Evolutionary conservation across 805 yeast species (phyloP), one percentile per base, ranked within the genome.

Genomic region (Starmerella riodocensis): DNA sequence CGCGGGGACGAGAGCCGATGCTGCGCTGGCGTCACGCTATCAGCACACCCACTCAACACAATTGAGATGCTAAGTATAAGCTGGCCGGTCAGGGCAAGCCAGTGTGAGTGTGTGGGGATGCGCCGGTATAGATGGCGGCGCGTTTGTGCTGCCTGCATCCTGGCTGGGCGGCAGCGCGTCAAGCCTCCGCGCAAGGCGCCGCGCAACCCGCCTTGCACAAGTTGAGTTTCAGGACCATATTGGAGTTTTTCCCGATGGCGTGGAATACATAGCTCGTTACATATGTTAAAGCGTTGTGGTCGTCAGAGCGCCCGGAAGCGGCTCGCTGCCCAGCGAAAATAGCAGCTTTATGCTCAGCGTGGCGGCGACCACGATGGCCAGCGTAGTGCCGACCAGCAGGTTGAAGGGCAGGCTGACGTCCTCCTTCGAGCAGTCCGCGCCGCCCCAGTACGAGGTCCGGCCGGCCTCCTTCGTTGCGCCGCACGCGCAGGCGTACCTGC

Each of bases 341-440:
- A 78, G 59, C 42, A 78, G 65, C 8, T 34, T 32, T 50, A 68
- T 66, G 3, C 44, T 36, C 43, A 76, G 57, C 29, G 78, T 80
- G 4, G 57, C 59, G 28, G 59, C 71, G 34, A 73, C 60, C 17
- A 71, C 57, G 37, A 76, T 56, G 3, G 66, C 70, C 11, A 78
- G 47, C 11, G 69, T 58, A 2, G 81, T 67, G 84, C 88, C 79
- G 51, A 78, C 69, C 47, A 79, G 64, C 51, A 80, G 65, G 53
- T 79, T 73, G 50, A 79, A 74, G 58, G 74, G 74, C 3, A 71
- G 66, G 32, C 79, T 68, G 43, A 78, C 67, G 52, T 81, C 86
- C 51, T 65, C 66, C 67, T 78, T 79, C 51, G 70, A 65, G 58
- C 91, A 80, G 45, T 73, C 71, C 42, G 43, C 45, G 16, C 68